A percentile compares a stretch with the other conserved stretches of the same genome.
phyloP scores from a whole-genome alignment of 2,329 filamentous ascomycete species.

The Xylariaceae sp. region DNA sequence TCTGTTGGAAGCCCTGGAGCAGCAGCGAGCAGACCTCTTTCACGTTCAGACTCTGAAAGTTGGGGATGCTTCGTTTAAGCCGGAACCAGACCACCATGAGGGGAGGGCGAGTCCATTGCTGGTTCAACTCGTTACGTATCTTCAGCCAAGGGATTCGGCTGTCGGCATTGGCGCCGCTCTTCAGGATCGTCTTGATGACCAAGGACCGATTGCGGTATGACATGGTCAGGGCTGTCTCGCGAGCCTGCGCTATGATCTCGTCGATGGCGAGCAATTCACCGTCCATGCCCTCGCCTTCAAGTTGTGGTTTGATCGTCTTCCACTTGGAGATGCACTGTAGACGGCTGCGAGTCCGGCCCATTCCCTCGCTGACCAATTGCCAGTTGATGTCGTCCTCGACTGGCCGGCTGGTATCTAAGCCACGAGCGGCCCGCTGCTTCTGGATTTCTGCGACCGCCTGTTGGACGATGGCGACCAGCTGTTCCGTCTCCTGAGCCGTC shows the following conservation, averaged over 20 bases:
- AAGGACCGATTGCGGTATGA: slow-evolving; percentile 23
- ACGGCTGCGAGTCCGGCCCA: slow-evolving; percentile 57
- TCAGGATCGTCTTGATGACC: slow-evolving; percentile 25
- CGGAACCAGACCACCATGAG: slow-evolving; percentile 30
- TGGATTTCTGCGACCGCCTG: slow-evolving; percentile 47
- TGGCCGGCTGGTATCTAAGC: slow-evolving; percentile 31
- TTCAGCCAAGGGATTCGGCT: slow-evolving; percentile 30
- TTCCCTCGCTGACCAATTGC: slow-evolving; percentile 56
- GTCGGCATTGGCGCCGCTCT: slow-evolving; percentile 18
- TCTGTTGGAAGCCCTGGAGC: slow-evolving; percentile 19
- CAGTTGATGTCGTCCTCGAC: slow-evolving; percentile 58
- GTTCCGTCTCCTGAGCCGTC: slow-evolving; percentile 54
- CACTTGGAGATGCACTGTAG: slow-evolving; percentile 67
- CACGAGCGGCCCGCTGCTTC: slow-evolving; percentile 27
- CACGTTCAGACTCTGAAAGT: slow-evolving; percentile 21
- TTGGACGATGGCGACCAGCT: slow-evolving; percentile 47
- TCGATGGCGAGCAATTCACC: slow-evolving; percentile 17
- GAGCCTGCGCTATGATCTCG: slow-evolving; percentile 26
- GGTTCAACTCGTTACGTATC: slow-evolving; percentile 15
- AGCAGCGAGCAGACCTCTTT: slow-evolving; percentile 22
- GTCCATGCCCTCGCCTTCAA: slow-evolving; percentile 22
- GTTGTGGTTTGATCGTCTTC: slow-evolving; percentile 39
- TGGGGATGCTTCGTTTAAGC: slow-evolving; percentile 20
- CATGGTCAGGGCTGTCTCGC: slow-evolving; percentile 23
- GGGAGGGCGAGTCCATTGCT: slow-evolving; percentile 22